Evolutionary conservation across 352 stramenopile genomes (phyloP).

Genomic region (Globisporangium iwayamae): DNA sequence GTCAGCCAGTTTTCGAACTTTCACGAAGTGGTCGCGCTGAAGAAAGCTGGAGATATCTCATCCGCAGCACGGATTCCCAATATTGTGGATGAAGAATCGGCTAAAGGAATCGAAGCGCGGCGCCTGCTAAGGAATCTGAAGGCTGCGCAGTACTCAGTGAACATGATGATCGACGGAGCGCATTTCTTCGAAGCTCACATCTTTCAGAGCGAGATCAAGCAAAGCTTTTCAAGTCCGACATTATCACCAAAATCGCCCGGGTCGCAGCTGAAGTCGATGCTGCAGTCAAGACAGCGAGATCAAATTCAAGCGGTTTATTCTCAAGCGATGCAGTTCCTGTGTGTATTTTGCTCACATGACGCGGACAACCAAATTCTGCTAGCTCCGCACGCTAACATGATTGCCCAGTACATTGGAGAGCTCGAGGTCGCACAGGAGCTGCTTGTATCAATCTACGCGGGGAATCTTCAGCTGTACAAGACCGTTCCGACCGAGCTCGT

Average conservation of each 20-base stretch:
- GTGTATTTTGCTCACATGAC: slow-evolving; percentile 43
- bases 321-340: slow-evolving; percentile 57
- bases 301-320: slow-evolving; percentile 53
- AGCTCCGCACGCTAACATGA: slow-evolving; percentile 40
- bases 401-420: slow-evolving; percentile 49
- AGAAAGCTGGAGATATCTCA: neutral
- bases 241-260: slow-evolving; percentile 17
- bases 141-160: slow-evolving; percentile 54
- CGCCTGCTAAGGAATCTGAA: slow-evolving; percentile 57
- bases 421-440: slow-evolving; percentile 60
- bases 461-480: slow-evolving; percentile 50
- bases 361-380: slow-evolving; percentile 47
- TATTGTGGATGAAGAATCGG: slow-evolving; percentile 11
- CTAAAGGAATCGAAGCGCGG: slow-evolving; percentile 38
- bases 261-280: slow-evolving; percentile 28
- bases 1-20: slow-evolving; percentile 47
- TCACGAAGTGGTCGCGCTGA: slow-evolving; percentile 28
- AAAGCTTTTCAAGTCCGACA: neutral
- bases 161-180: slow-evolving; percentile 63
- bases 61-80: neutral
- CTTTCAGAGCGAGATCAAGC: slow-evolving; percentile 14
- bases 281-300: slow-evolving; percentile 42
- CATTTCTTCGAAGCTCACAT: slow-evolving; percentile 68
- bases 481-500: slow-evolving; percentile 52
- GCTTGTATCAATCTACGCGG: slow-evolving; percentile 46